Conservation (phyloP, 1,284 basidiomycete species). For the Exobasidium rhododendri region DNA sequence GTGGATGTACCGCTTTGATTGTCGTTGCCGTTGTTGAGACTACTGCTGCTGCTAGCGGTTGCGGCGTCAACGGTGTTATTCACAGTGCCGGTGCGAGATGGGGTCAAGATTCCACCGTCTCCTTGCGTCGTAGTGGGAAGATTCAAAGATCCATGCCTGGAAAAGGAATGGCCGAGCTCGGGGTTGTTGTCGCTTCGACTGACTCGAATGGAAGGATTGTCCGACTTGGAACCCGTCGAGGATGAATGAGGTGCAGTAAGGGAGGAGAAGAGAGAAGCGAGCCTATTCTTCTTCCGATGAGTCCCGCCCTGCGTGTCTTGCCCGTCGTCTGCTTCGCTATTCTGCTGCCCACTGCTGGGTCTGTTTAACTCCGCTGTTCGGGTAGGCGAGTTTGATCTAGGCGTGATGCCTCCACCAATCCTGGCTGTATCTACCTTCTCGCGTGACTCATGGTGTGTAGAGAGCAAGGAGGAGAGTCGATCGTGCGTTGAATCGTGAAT, state of each 20-base stretch:
- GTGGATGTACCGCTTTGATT: too few species aligned
- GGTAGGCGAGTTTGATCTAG: neutral
- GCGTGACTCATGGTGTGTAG: neutral
- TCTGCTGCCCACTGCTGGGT: neutral
- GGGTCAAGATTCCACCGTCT: neutral
- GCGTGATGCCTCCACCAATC: neutral
- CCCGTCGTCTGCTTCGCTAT: neutral
- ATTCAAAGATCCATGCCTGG: neutral
- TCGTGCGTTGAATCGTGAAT: slow-evolving; percentile 25
- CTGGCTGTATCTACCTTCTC: neutral
- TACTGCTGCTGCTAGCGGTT: neutral
- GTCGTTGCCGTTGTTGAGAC: neutral
- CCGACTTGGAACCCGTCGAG: neutral
- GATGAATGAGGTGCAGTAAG: neutral
- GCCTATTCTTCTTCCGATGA: neutral
- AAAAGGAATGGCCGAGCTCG: neutral
- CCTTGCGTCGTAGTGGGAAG: neutral
- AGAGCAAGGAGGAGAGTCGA: neutral
- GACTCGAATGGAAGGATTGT: neutral
- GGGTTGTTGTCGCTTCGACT: neutral
- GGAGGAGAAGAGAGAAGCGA: neutral
- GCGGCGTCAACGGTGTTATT: neutral
- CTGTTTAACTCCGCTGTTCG: neutral
- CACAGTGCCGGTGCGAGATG: neutral
- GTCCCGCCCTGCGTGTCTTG: neutral